Evolutionary conservation across 306 rosid species (phyloP).

Genomic region (Leucaena leucocephala): DNA sequence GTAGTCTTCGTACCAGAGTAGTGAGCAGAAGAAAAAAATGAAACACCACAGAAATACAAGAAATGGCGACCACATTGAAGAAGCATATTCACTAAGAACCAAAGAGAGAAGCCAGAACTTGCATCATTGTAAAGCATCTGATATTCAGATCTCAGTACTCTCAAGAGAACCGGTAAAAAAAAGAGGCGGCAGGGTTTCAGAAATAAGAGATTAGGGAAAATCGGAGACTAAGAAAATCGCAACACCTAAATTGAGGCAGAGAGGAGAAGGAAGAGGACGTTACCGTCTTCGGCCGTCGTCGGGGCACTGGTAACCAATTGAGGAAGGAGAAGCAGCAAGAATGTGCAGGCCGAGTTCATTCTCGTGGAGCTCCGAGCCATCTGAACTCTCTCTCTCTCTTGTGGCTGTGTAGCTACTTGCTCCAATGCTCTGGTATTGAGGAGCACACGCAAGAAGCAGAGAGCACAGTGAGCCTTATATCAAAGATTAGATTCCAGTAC

Average conservation of each 20-base stretch:
- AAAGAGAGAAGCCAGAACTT: constrained; percentile 7
- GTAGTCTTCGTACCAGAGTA: background rate
- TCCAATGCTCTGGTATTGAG: constrained; percentile 29
- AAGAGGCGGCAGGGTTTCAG: background rate
- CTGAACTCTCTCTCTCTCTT: constrained; percentile 25
- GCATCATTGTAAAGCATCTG: constrained; percentile 32
- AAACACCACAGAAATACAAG: constrained; percentile 10
- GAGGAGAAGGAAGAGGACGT: constrained; percentile 27
- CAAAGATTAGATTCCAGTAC: constrained; percentile 48
- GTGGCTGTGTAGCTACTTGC: background rate
- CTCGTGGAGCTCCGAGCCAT: constrained; percentile 61
- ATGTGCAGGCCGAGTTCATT: constrained; percentile 44
- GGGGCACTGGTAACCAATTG: constrained; percentile 34
- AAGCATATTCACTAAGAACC: background rate
- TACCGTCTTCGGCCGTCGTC: constrained; percentile 73
- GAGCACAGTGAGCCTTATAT: constrained; percentile 37
- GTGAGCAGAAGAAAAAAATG: background rate
- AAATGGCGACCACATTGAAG: constrained; percentile 8
- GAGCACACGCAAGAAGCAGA: constrained; percentile 36
- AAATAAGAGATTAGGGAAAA: background rate
- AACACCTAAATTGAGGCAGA: background rate
- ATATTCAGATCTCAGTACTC: constrained; percentile 77
- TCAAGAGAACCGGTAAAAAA: background rate
- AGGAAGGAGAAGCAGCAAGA: constrained; percentile 52
- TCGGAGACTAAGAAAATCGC: background rate